Percentiles rank a stretch among this genome's conserved stretches.
Conservation (phyloP, 805 yeast species). For the Torulaspora microellipsoides region DNA sequence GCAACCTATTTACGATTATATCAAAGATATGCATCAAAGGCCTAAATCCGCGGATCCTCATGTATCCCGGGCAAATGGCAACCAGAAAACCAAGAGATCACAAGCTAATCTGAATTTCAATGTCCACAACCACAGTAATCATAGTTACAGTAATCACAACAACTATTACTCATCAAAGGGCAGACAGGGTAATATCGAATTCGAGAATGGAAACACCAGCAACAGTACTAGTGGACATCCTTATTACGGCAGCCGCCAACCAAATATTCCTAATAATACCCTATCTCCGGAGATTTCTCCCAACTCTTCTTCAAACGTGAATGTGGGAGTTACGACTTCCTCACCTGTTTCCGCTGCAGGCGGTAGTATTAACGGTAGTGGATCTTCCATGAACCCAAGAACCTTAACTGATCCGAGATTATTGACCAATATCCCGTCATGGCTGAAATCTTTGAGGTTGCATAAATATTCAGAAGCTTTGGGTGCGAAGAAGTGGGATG, state of each 20-base stretch:
- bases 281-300: slow-evolving; percentile 11
- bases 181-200: slow-evolving; percentile 2
- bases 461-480: slow-evolving; percentile 91
- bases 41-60: slow-evolving; percentile 43
- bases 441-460: slow-evolving; percentile 84
- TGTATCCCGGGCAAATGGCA: slow-evolving; percentile 9
- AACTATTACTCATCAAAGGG: slow-evolving; percentile 5
- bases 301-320: slow-evolving; percentile 2
- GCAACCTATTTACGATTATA: slow-evolving; percentile 27
- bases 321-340: slow-evolving; percentile 1
- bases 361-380: slow-evolving; percentile 6
- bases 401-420: slow-evolving; percentile 50
- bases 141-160: slow-evolving; percentile 4
- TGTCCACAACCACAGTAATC: background rate
- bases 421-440: slow-evolving; percentile 77
- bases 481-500: slow-evolving; percentile 71
- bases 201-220: background rate
- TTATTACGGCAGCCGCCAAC: slow-evolving; percentile 2
- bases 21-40: slow-evolving; percentile 36
- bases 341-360: slow-evolving; percentile 6
- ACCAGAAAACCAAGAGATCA: slow-evolving; percentile 5
- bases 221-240: background rate
- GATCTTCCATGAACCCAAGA: slow-evolving; percentile 42
- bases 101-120: background rate
- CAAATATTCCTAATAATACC: background rate